These are phyloP conservation scores for Beauveria pseudobassiana DNA, from an alignment of 2,329 filamentous ascomycete genomes.

Conservation along the genomic window DNA sequence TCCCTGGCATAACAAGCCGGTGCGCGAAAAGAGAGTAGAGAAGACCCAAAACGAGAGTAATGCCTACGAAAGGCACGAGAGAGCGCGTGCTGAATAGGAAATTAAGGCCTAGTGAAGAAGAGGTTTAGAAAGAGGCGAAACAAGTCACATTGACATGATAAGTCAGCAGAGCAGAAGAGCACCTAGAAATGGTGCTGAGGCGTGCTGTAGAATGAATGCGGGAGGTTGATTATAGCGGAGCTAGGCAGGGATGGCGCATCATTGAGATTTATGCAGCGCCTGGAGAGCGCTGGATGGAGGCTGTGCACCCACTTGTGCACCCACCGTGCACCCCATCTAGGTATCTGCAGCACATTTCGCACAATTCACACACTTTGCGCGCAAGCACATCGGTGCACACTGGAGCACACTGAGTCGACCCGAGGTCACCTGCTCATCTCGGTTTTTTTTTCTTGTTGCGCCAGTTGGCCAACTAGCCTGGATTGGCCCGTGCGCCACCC, in stretches of 20 bases:
- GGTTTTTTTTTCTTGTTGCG: not conserved
- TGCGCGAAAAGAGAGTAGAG: not conserved
- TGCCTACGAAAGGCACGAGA: conserved; percentile 7
- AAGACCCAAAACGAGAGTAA: conserved; percentile 3
- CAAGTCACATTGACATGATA: conserved; percentile 10
- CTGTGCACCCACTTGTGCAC: not conserved
- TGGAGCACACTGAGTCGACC: not conserved
- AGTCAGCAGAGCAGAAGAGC: conserved; percentile 9
- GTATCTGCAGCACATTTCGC: too few relatives aligned
- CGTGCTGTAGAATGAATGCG: not conserved
- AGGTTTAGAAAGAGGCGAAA: conserved; percentile 1
- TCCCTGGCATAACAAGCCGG: not conserved
- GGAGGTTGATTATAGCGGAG: not conserved
- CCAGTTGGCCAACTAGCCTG: not conserved
- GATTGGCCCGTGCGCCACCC: not conserved
- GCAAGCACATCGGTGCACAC: not conserved
- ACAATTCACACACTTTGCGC: too few relatives aligned
- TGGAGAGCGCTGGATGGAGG: not conserved
- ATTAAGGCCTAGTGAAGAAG: not conserved
- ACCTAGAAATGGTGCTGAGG: not conserved
- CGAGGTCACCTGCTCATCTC: conserved; percentile 9
- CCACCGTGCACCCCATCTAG: too few relatives aligned
- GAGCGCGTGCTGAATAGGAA: not conserved
- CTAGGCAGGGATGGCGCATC: not conserved
- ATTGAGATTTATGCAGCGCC: not conserved